These are phyloP conservation scores for Neofusicoccum sp. DNA, from an alignment of 2,329 filamentous ascomycete species.

Conservation along the genomic window DNA sequence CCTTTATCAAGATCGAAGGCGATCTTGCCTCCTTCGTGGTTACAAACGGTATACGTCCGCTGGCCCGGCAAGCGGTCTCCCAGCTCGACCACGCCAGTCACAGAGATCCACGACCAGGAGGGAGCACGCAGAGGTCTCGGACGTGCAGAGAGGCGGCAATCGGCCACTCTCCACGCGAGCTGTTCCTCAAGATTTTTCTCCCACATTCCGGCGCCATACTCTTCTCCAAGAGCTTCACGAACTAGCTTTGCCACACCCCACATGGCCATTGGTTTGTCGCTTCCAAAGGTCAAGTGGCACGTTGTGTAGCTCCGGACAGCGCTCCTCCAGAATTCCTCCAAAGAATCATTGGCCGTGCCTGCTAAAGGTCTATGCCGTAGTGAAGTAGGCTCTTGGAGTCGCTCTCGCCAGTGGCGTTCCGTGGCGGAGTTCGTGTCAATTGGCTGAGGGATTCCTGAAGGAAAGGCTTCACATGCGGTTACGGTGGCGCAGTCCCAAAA, in stretches of 20 bases:
- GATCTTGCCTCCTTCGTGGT: neutral
- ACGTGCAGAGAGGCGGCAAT: neutral
- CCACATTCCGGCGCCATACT: slow-evolving; percentile 32
- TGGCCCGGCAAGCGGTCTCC: slow-evolving; percentile 20
- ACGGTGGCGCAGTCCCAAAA: slow-evolving; percentile 34
- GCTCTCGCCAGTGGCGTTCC: slow-evolving; percentile 32
- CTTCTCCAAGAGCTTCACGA: slow-evolving; percentile 26
- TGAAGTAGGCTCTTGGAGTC: slow-evolving; percentile 24
- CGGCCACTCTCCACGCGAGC: slow-evolving; percentile 27
- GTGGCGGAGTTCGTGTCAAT: slow-evolving; percentile 26
- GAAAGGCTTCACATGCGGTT: slow-evolving; percentile 28
- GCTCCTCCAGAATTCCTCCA: slow-evolving; percentile 30
- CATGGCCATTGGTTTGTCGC: slow-evolving; percentile 31
- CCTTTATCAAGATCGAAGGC: no score
- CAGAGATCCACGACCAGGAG: neutral
- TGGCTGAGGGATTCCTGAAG: slow-evolving; percentile 24
- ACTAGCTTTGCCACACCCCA: slow-evolving; percentile 36
- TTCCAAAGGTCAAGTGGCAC: slow-evolving; percentile 28
- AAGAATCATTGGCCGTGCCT: slow-evolving; percentile 27
- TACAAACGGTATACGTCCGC: slow-evolving; percentile 12
- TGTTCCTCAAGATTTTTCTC: slow-evolving; percentile 31
- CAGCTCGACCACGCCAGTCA: slow-evolving; percentile 18
- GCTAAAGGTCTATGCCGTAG: slow-evolving; percentile 15
- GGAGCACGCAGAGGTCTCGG: no score
- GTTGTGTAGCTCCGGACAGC: slow-evolving; percentile 30